A percentile compares a stretch with the other conserved stretches of the same genome.
Conservation (phyloP, 1,139 yeast genomes). For the Diutina pseudorugosa region DNA sequence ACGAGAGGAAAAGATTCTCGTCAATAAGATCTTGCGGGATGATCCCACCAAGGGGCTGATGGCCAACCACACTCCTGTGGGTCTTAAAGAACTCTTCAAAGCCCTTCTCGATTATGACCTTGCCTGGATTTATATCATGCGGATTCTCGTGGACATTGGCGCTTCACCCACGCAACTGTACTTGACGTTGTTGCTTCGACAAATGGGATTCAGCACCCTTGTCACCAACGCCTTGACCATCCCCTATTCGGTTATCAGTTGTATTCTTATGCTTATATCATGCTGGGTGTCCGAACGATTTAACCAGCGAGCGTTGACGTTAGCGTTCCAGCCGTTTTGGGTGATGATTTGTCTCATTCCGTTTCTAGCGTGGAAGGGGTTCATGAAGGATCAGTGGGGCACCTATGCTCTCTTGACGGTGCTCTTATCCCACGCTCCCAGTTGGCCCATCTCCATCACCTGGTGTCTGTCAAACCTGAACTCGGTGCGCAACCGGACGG, state of each 20-base stretch:
- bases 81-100: constrained; percentile 11
- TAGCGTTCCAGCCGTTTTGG: constrained; percentile 1
- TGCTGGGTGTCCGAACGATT: neutral
- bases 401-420: neutral
- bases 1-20: constrained; percentile 49
- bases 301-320: neutral
- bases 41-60: constrained; percentile 62
- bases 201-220: constrained; percentile 3
- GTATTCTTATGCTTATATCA: neutral
- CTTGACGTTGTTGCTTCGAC: neutral
- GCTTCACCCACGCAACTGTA: neutral
- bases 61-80: constrained; percentile 50
- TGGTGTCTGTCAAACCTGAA: constrained; percentile 15
- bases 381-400: neutral
- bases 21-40: constrained; percentile 50
- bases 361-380: neutral
- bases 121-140: constrained; percentile 46
- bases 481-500: constrained; percentile 13
- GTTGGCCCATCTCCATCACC: constrained; percentile 12
- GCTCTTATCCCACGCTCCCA: neutral
- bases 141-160: constrained; percentile 14
- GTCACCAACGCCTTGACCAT: constrained; percentile 2
- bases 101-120: constrained; percentile 40
- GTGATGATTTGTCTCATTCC: neutral
- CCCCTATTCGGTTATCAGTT: neutral